These are phyloP conservation scores for Cercophora sp. DNA, from an alignment of 495 filamentous ascomycete species.

Conservation along the genomic window DNA sequence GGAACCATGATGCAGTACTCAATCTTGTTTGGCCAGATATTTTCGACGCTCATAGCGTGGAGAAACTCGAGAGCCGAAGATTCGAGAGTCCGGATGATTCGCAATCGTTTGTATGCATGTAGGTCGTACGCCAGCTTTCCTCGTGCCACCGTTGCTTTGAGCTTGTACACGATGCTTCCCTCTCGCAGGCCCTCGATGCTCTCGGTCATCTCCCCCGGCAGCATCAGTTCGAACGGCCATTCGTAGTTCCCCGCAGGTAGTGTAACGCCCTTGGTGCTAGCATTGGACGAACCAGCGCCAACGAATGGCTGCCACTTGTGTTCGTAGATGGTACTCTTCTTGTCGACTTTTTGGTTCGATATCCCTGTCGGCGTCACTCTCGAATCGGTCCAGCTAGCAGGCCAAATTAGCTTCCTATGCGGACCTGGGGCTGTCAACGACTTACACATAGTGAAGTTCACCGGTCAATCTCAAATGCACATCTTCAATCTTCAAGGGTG, in stretches of 20 bases:
- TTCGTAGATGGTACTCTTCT: conserved; percentile 37
- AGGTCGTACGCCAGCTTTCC: conserved; percentile 78
- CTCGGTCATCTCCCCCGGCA: conserved; percentile 75
- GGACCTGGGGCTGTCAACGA: background rate
- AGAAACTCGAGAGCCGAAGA: conserved; percentile 75
- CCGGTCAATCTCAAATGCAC: conserved; percentile 70
- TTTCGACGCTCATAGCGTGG: conserved; percentile 89
- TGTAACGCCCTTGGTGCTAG: conserved; percentile 44
- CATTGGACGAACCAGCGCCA: conserved; percentile 23
- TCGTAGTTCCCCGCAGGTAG: conserved; percentile 80
- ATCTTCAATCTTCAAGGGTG: conserved; percentile 65
- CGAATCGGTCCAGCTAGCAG: conserved; percentile 44
- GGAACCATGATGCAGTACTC: conserved; percentile 87
- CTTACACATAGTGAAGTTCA: conserved; percentile 65
- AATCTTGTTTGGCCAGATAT: conserved; percentile 92
- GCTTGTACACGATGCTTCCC: conserved; percentile 76
- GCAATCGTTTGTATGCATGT: conserved; percentile 69
- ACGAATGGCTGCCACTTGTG: conserved; percentile 49
- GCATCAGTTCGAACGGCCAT: conserved; percentile 76
- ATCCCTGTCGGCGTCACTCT: conserved; percentile 47
- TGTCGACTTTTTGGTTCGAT: conserved; percentile 45
- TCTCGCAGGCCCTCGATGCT: conserved; percentile 82
- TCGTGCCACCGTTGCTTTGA: conserved; percentile 82
- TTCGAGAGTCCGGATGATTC: conserved; percentile 83
- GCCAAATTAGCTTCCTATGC: conserved; percentile 15